A percentile compares a stretch with the other conserved stretches of the same genome.
Conservation (phyloP, 23 red algal genomes). For the Gracilaria gracilis region DNA sequence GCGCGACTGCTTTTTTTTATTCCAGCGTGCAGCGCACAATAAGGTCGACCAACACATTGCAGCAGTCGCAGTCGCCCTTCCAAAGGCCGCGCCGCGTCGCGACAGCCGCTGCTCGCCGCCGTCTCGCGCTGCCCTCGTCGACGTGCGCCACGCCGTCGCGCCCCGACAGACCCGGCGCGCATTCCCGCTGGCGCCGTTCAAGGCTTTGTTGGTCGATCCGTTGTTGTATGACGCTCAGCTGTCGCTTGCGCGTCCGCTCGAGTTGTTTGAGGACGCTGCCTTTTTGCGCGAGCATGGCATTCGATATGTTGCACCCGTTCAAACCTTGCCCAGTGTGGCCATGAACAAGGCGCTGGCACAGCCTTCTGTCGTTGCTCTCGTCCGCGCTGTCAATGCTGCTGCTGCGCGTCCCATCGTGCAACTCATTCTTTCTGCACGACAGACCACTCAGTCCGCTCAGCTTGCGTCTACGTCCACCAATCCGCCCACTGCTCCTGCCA, state of each 20-base stretch:
- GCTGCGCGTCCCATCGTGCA: constrained; percentile 42
- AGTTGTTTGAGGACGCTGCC: constrained; percentile 63
- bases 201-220: constrained; percentile 38
- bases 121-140: too few relatives aligned
- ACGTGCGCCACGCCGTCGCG: too few relatives aligned
- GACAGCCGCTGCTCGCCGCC: too few relatives aligned
- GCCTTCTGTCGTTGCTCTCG: constrained; percentile 51
- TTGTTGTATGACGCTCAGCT: constrained; percentile 45
- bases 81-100: too few relatives aligned
- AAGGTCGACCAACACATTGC: too few relatives aligned
- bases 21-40: too few relatives aligned
- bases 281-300: constrained; percentile 63
- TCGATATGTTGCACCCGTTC: constrained; percentile 37
- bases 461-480: too few relatives aligned
- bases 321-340: background rate
- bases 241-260: constrained; percentile 60
- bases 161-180: too few relatives aligned
- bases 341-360: constrained; percentile 5
- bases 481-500: constrained; percentile 10
- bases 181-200: too few relatives aligned
- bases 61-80: too few relatives aligned
- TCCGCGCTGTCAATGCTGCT: constrained; percentile 54
- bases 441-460: background rate
- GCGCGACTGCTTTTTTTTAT: too few relatives aligned
- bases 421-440: constrained; percentile 7